Evolutionary conservation across 192 early-diverging fungal species (phyloP).

Genomic region (Linnemannia zychae): DNA sequence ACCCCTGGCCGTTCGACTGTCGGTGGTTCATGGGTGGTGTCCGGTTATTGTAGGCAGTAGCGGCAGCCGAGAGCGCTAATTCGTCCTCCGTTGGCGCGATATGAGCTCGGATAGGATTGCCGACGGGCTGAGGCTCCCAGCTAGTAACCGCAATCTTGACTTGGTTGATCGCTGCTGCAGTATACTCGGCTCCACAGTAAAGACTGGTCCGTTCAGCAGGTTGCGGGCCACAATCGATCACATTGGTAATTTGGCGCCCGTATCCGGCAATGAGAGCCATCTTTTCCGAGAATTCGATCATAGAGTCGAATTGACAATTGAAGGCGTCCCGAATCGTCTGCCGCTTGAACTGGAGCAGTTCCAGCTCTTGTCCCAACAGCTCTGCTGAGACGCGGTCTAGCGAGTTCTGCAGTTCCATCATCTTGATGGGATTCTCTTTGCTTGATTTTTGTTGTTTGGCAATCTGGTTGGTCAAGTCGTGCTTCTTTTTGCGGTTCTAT

Average conservation of each 20-base stretch:
- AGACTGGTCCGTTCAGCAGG: conserved; percentile 25
- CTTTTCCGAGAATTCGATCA: conserved; percentile 57
- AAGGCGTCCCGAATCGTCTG: conserved; percentile 53
- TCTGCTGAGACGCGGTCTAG: conserved; percentile 51
- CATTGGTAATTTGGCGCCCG: conserved; percentile 56
- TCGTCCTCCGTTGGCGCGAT: conserved; percentile 41
- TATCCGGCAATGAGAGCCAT: conserved; percentile 59
- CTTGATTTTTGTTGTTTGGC: conserved; percentile 53
- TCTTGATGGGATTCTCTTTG: conserved; percentile 56
- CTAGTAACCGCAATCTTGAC: conserved; percentile 53
- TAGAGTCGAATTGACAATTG: conserved; percentile 52
- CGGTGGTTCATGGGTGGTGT: conserved; percentile 22
- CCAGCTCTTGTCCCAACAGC: conserved; percentile 39
- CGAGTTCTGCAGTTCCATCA: conserved; percentile 57
- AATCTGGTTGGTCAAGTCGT: conserved; percentile 51
- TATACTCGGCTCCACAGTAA: conserved; percentile 51
- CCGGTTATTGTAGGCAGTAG: conserved; percentile 23
- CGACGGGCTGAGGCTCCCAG: conserved; percentile 43
- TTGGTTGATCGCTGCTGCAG: conserved; percentile 48
- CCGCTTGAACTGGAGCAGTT: conserved; percentile 56
- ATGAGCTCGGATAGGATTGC: conserved; percentile 33
- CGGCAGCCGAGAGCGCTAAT: conserved; percentile 31
- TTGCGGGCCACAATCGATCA: conserved; percentile 47
- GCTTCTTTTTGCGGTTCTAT: conserved; percentile 56
- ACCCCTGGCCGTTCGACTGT: not conserved